Base-by-base conservation (phyloP, 176 grass and related monocot species). In the barley (Hordeum vulgare) region DNA sequence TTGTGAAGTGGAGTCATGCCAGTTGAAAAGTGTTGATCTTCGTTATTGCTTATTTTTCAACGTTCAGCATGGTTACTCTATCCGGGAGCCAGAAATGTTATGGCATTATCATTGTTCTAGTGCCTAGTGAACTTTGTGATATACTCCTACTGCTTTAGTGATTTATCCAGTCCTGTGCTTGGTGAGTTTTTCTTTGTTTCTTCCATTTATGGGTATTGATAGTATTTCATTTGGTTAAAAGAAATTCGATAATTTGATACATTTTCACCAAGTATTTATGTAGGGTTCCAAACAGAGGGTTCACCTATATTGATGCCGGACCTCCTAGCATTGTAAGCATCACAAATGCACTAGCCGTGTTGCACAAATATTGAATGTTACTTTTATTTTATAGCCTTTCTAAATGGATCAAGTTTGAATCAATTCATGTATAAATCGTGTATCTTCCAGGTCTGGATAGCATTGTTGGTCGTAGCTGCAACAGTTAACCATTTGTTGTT, bases 11-110 rank as follows among this genome's bases (percentile, higher is more conserved):
- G 9, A 76, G 49, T 82, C 58, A 74, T 74, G 47, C 42, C n/a
- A 37, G 47, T 67, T 86, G 37, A 83, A 80, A 80, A 75, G 31
- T 90, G 45, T 41, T 83, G 44, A 86, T 53, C 37, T 90, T 76
- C 28, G 61, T 58, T 77, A 82, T 21, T 9, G 11, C 82, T 85
- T 5, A 18, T 33, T 80, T 13, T 80, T 73, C 83, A 66, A 82
- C 33, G 71, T 76, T 76, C 78, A 82, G 88, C 79, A 82, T 78
- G 71, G 65, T 65, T 72, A 67, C 78, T 60, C 59, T 76, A 70
- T 62, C 61, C 75, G 84, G 75, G 78, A 75, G 75, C 84, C 45
- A 53, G 59, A 79, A 86, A 74, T 80, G 66, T 77, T 61, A 41
- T 47, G 56, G 26, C 57, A 57, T 65, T 86, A 82, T 71, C 40